Percentiles rank a stretch among this genome's conserved stretches.
These are phyloP conservation scores for Trichosanthes truncata DNA, from an alignment of 306 rosid genomes.

Conservation along the genomic window DNA sequence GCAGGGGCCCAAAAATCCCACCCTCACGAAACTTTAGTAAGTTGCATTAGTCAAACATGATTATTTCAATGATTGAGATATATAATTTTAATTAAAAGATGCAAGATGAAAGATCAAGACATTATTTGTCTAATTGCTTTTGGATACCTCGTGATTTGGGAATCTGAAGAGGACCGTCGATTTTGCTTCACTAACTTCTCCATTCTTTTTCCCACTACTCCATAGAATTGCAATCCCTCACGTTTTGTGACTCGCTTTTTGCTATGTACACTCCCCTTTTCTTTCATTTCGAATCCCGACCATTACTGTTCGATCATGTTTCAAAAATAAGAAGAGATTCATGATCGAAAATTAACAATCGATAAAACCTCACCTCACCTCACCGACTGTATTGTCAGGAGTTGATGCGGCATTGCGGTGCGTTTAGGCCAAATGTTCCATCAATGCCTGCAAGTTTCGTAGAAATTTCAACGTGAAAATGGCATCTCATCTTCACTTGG, in stretches of 20 bases:
- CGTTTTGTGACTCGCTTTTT: not conserved
- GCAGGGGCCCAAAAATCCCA: slow-evolving; percentile 28
- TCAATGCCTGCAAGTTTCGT: not conserved
- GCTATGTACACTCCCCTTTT: not conserved
- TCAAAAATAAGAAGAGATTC: not conserved
- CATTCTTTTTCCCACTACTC: slow-evolving; percentile 6
- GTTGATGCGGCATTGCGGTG: not conserved
- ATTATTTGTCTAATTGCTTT: slow-evolving; percentile 6
- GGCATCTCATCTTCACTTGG: not conserved
- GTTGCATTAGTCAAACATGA: slow-evolving; percentile 23
- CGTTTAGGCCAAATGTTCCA: not conserved
- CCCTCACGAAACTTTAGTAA: slow-evolving; percentile 8
- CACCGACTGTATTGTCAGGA: not conserved
- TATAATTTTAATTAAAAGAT: not conserved
- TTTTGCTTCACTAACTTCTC: slow-evolving; percentile 26
- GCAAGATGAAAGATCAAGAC: not conserved
- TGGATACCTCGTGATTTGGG: slow-evolving; percentile 7
- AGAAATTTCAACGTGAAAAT: not conserved
- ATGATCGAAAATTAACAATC: not conserved
- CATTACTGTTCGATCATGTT: not conserved
- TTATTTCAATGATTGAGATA: slow-evolving; percentile 2
- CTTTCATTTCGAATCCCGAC: not conserved
- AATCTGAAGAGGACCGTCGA: slow-evolving; percentile 22
- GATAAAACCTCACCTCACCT: not conserved
- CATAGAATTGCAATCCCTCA: not conserved